phyloP scores from a whole-genome alignment of 331 rosid genomes.

The Phaseolus coccineus region DNA sequence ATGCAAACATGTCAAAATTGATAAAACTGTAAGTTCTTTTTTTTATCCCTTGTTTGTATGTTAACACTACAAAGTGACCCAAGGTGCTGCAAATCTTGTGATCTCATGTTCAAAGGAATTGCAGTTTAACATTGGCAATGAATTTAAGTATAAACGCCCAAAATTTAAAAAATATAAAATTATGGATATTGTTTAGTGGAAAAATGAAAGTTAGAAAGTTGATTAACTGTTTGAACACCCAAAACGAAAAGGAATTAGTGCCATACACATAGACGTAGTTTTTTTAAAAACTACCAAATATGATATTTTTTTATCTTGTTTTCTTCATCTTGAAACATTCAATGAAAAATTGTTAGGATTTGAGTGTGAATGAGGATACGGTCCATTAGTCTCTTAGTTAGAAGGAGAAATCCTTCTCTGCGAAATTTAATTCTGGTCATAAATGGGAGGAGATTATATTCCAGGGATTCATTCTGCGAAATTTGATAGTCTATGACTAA shows the following conservation, averaged over 20 bases:
- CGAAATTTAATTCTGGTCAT: background rate
- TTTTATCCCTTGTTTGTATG: constrained; percentile 37
- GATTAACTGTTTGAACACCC: background rate
- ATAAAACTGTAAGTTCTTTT: constrained; percentile 77
- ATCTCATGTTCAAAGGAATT: background rate
- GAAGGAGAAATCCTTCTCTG: background rate
- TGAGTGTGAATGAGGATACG: background rate
- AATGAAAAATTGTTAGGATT: background rate
- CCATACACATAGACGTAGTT: background rate
- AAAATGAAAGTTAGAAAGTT: background rate
- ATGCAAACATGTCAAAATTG: constrained; percentile 67
- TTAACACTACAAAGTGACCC: constrained; percentile 20
- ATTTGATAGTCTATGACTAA: background rate
- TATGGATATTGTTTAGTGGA: background rate
- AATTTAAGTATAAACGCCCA: background rate
- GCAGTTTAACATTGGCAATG: background rate
- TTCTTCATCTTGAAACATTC: constrained; percentile 5
- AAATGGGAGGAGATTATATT: background rate
- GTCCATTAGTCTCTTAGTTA: background rate
- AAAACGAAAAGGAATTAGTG: background rate
- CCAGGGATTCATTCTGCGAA: background rate
- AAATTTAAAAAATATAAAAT: background rate
- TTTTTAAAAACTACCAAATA: background rate
- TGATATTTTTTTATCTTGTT: background rate
- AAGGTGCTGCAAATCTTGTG: background rate